These are phyloP conservation scores for Fusarium lateritium DNA, from an alignment of 2,329 filamentous ascomycete species.

Conservation along the genomic window DNA sequence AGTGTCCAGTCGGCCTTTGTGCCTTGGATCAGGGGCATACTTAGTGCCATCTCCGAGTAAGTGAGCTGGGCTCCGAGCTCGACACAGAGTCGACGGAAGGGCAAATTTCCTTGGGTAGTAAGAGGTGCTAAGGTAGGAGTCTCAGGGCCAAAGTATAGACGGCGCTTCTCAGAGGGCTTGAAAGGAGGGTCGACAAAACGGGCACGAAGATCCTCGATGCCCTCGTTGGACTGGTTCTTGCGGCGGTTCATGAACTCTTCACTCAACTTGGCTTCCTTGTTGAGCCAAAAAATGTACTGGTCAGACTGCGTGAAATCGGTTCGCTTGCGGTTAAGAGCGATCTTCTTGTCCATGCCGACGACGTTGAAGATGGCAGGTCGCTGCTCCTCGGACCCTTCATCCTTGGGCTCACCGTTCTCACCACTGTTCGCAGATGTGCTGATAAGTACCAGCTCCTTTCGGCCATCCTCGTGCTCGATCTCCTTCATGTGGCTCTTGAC, in stretches of 20 bases:
- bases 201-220: conserved; percentile 80
- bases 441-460: conserved; percentile 83
- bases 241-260: conserved; percentile 59
- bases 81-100: conserved; percentile 91
- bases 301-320: conserved; percentile 81
- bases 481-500: conserved; percentile 89
- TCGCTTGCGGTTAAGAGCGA: conserved; percentile 80
- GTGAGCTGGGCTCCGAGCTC: conserved; percentile 92
- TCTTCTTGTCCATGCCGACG: conserved; percentile 78
- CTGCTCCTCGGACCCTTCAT: conserved; percentile 63
- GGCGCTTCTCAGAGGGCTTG: conserved; percentile 91
- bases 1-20: conserved; percentile 95
- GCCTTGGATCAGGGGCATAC: conserved; percentile 89
- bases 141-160: conserved; percentile 93
- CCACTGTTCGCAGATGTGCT: conserved; percentile 49
- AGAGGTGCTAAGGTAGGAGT: conserved; percentile 94
- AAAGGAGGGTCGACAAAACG: conserved; percentile 89
- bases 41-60: conserved; percentile 99
- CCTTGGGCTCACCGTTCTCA: conserved; percentile 51
- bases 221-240: conserved; percentile 60
- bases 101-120: conserved; percentile 96
- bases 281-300: conserved; percentile 82
- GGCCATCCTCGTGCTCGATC: conserved; percentile 81
- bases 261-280: conserved; percentile 67
- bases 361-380: conserved; percentile 82